These are phyloP conservation scores for Saccharomycopsis fermentans DNA, from an alignment of 805 yeast species.

Conservation along the genomic window DNA sequence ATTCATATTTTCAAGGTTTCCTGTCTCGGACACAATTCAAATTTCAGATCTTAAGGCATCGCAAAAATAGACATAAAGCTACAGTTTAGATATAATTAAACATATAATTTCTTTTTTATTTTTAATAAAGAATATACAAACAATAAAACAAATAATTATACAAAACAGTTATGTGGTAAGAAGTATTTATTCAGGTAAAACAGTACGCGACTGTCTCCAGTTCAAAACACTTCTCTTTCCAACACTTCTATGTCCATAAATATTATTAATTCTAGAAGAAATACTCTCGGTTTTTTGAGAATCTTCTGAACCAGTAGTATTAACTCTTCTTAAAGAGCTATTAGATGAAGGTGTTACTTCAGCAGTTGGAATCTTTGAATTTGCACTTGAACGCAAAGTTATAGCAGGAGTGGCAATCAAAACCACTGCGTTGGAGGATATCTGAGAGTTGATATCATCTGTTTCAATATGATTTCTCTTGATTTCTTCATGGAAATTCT, in stretches of 20 bases:
- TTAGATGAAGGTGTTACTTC: slow-evolving; percentile 6
- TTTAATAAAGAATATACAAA: not conserved
- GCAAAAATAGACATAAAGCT: too few species aligned
- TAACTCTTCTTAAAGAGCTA: slow-evolving; percentile 21
- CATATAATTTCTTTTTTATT: too few species aligned
- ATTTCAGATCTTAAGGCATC: too few species aligned
- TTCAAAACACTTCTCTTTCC: slow-evolving; percentile 24
- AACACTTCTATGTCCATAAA: slow-evolving; percentile 17
- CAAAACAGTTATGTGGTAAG: not conserved
- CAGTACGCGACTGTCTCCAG: slow-evolving; percentile 27
- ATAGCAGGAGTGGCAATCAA: slow-evolving; percentile 13
- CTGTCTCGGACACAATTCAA: too few species aligned
- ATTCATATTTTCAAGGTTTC: too few species aligned
- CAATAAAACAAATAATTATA: too few species aligned
- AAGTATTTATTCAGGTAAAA: slow-evolving; percentile 6
- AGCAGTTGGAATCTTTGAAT: not conserved
- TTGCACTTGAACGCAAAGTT: slow-evolving; percentile 14
- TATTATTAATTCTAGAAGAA: slow-evolving; percentile 7
- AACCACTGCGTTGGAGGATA: slow-evolving; percentile 17
- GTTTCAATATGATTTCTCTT: slow-evolving; percentile 25
- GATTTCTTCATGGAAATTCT: slow-evolving; percentile 63
- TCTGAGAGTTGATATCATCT: slow-evolving; percentile 21
- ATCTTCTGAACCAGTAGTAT: slow-evolving; percentile 24
- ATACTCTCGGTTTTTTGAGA: slow-evolving; percentile 19
- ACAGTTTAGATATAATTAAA: too few species aligned